phyloP scores from a whole-genome alignment of 495 filamentous ascomycete species.

The Trichoderma gamsii region DNA sequence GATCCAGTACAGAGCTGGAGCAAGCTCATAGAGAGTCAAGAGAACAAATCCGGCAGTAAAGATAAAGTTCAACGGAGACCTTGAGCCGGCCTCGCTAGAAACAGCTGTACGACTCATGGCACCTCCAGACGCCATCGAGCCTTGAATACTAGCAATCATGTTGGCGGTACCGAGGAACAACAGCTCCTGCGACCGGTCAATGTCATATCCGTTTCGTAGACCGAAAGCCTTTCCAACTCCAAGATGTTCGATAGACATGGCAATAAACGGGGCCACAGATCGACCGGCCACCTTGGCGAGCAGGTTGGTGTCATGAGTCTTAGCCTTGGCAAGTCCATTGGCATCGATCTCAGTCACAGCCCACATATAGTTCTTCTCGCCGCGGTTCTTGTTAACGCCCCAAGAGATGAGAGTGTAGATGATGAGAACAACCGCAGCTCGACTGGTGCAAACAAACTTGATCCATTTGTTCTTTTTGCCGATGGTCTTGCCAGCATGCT shows the following conservation, averaged over 20 bases:
- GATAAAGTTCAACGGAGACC: constrained; percentile 35
- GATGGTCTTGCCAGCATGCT: constrained; percentile 38
- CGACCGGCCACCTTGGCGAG: constrained; percentile 30
- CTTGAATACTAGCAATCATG: constrained; percentile 40
- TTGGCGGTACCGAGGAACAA: constrained; percentile 39
- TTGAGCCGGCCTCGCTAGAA: constrained; percentile 33
- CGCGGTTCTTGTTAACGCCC: constrained; percentile 36
- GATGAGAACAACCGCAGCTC: constrained; percentile 36
- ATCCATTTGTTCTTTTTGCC: constrained; percentile 33
- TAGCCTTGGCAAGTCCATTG: constrained; percentile 33
- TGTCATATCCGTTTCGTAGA: constrained; percentile 34
- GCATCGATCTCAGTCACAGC: constrained; percentile 36
- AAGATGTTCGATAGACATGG: constrained; percentile 37
- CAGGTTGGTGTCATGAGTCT: constrained; percentile 26
- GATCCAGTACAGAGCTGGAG: constrained; percentile 40
- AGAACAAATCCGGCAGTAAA: constrained; percentile 39
- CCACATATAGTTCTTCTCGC: constrained; percentile 27
- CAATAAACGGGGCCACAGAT: constrained; percentile 35
- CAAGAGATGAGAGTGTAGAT: constrained; percentile 40
- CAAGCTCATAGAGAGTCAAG: constrained; percentile 38
- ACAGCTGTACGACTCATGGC: constrained; percentile 41
- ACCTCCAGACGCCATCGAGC: constrained; percentile 36
- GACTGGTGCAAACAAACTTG: constrained; percentile 32
- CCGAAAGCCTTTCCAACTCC: constrained; percentile 40
- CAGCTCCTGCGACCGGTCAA: constrained; percentile 40